Conservation (phyloP, 2,329 filamentous ascomycete genomes). For the Phialophora tarda region DNA sequence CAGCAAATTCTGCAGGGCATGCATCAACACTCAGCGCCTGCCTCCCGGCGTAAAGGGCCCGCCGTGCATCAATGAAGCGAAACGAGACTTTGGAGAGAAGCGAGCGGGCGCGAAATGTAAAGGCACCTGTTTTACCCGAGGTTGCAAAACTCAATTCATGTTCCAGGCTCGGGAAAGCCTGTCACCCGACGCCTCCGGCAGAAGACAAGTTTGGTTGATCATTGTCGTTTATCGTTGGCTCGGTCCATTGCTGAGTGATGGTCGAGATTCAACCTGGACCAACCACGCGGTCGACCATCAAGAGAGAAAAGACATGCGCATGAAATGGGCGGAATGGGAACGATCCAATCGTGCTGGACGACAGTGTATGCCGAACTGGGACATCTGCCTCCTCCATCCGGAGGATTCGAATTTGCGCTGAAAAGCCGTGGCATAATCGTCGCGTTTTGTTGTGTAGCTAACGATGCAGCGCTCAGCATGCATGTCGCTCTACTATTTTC, state of each 20-base stretch:
- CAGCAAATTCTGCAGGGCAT: conserved; percentile 40
- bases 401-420: conserved; percentile 38
- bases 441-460: conserved; percentile 12
- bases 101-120: conserved; percentile 36
- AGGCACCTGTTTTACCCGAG: conserved; percentile 38
- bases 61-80: conserved; percentile 38
- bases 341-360: conserved; percentile 24
- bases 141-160: conserved; percentile 41
- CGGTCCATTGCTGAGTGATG: conserved; percentile 34
- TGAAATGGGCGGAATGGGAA: conserved; percentile 36
- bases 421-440: conserved; percentile 7
- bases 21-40: conserved; percentile 39
- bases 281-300: conserved; percentile 35
- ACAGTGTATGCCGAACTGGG: conserved; percentile 41
- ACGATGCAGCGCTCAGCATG: conserved; percentile 5
- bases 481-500: not conserved
- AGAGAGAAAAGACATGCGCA: conserved; percentile 37
- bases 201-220: conserved; percentile 40
- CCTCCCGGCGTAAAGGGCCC: conserved; percentile 39
- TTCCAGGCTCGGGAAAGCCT: conserved; percentile 40
- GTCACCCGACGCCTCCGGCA: conserved; percentile 38
- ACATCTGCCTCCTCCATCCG: conserved; percentile 38
- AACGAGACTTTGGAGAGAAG: conserved; percentile 32
- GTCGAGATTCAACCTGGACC: conserved; percentile 33
- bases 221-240: conserved; percentile 41